Evolutionary conservation across 805 yeast species (phyloP).

Genomic region (Wickerhamomyces queroliae): DNA sequence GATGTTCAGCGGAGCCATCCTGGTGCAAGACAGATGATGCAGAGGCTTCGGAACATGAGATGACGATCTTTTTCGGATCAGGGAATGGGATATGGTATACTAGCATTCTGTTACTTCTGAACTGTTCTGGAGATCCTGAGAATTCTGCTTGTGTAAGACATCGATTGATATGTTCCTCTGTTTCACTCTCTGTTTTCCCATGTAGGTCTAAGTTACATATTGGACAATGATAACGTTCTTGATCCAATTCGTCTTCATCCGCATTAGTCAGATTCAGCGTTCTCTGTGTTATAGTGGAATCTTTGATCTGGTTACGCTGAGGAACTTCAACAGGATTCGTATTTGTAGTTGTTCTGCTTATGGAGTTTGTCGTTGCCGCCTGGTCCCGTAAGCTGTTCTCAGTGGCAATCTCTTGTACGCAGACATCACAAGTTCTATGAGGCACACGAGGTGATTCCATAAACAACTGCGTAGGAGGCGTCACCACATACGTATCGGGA

Average conservation of each 20-base stretch:
- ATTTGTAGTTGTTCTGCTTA: constrained; percentile 2
- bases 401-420: constrained; percentile 51
- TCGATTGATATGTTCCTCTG: constrained; percentile 62
- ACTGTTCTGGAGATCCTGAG: constrained; percentile 54
- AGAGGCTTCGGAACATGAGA: constrained; percentile 18
- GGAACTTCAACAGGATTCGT: constrained; percentile 11
- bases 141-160: constrained; percentile 62
- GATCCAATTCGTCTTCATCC: constrained; percentile 23
- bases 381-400: constrained; percentile 3
- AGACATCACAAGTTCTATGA: constrained; percentile 72
- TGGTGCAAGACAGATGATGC: constrained; percentile 9
- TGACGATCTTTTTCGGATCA: constrained; percentile 11
- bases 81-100: constrained; percentile 47
- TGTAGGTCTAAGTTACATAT: constrained; percentile 24
- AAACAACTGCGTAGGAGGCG: constrained; percentile 43
- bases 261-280: neutral
- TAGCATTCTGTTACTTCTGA: constrained; percentile 75
- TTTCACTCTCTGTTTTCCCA: constrained; percentile 20
- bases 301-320: constrained; percentile 5
- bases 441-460: constrained; percentile 44
- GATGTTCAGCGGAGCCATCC: constrained; percentile 2
- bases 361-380: neutral
- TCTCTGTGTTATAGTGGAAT: constrained; percentile 5
- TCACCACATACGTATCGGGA: constrained; percentile 52
- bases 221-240: constrained; percentile 34